Evolutionary conservation across 164 flowering plant genomes (phyloP), one percentile per base, ranked within the genome.

Genomic region (Piper longum): DNA sequence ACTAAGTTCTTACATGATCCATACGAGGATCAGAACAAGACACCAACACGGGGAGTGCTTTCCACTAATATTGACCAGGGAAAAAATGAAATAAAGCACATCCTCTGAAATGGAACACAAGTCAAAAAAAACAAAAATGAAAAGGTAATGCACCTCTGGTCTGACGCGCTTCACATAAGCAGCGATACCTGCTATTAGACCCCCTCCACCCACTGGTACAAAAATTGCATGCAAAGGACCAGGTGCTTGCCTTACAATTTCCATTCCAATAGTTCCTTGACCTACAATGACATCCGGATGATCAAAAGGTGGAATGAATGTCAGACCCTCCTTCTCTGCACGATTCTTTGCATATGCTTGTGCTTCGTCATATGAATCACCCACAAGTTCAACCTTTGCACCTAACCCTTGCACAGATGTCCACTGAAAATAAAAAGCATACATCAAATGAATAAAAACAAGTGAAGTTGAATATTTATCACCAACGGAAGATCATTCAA

Each of bases 131-230:
- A 48, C 11, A 48, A 48, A 9, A 9, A 45, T 45, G 3, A 2
- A 48, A 48, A 5, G 52, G 56, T 26, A 56, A 45, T 80, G 56
- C 54, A 89, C 95, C 85, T 91, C 80, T 5, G 99, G 97, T 56
- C 71, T 70, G 75, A 95, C 96, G 72, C 85, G 77, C 79, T 95
- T 91, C 11, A 91, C 79, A 74, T 88, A 95, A 67, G 96, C 85
- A 64, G 99, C 99, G 72, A 95, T 83, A 57, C 99, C 99, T 66
- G 97, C 96, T 60, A 95, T 95, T n/a, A 95, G 74, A 1, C 99
- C 99, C 54, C 99, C 99, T 66, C 99, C 99, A 9, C 99, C 99
- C 2, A 95, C 93, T 59, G 97, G 99, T 60, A 95, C 96, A 78
- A 95, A 95, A 43, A 95, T 85, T 19, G 97, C 97, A 75, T 95